Percentiles rank a stretch among this genome's conserved stretches.
phyloP scores from a whole-genome alignment of 768 basidiomycete species.

The Boletales sp. region DNA sequence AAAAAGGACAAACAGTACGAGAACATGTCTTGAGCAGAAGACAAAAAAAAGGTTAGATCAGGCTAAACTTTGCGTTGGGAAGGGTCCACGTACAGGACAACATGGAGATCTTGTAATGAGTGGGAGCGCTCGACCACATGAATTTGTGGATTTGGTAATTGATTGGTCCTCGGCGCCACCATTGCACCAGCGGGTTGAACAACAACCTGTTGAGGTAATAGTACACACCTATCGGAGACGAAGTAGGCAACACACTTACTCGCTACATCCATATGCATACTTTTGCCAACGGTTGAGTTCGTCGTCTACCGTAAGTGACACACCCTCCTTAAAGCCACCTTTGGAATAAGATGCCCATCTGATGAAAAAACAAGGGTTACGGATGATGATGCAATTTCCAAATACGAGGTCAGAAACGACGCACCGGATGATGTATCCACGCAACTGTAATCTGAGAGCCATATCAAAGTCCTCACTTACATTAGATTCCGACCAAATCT shows the following conservation, averaged over 20 bases:
- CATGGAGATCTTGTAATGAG: slow-evolving; percentile 78
- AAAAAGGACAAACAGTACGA: slow-evolving; percentile 42
- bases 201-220: slow-evolving; percentile 52
- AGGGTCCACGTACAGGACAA: slow-evolving; percentile 41
- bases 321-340: slow-evolving; percentile 88
- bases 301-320: slow-evolving; percentile 84
- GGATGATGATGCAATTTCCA: neutral
- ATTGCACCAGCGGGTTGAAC: slow-evolving; percentile 77
- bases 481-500: slow-evolving; percentile 65
- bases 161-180: slow-evolving; percentile 80
- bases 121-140: slow-evolving; percentile 71
- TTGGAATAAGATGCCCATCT: slow-evolving; percentile 80
- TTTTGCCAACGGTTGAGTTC: slow-evolving; percentile 94
- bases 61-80: neutral
- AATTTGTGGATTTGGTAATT: slow-evolving; percentile 76
- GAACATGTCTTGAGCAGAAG: slow-evolving; percentile 39
- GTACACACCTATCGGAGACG: neutral
- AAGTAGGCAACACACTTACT: slow-evolving; percentile 38
- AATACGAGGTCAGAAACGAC: slow-evolving; percentile 1
- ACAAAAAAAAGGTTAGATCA: neutral
- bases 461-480: slow-evolving; percentile 72
- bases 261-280: slow-evolving; percentile 65
- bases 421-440: slow-evolving; percentile 68
- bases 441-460: slow-evolving; percentile 53
- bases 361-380: neutral